Conservation (phyloP, 2,329 filamentous ascomycete species). For the Ascochyta clinopodiicola region DNA sequence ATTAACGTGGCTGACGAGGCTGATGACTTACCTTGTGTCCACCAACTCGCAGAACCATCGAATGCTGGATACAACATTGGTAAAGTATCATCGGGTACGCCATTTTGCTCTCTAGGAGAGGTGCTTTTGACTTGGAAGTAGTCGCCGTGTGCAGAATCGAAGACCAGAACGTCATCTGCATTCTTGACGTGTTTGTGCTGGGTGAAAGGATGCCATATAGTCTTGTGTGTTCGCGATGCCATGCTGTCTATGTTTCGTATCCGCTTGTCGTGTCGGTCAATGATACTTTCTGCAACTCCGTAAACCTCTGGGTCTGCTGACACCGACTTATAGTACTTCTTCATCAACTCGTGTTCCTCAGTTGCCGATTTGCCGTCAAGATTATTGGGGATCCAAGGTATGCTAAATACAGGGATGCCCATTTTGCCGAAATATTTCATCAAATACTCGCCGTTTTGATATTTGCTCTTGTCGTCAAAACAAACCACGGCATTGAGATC, state of each 20-base stretch:
- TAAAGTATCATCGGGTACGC: slow-evolving; percentile 17
- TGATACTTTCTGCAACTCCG: slow-evolving; percentile 59
- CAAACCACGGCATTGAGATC: slow-evolving; percentile 74
- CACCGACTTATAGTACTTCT: slow-evolving; percentile 64
- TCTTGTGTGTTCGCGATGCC: slow-evolving; percentile 59
- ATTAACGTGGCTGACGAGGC: too few species aligned
- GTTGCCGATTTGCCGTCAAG: slow-evolving; percentile 37
- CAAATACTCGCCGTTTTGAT: slow-evolving; percentile 73
- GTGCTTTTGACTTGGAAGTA: slow-evolving; percentile 70
- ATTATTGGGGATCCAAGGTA: slow-evolving; percentile 65
- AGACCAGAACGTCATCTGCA: slow-evolving; percentile 70
- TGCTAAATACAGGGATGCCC: slow-evolving; percentile 62
- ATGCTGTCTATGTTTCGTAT: slow-evolving; percentile 67
- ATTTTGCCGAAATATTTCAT: slow-evolving; percentile 68
- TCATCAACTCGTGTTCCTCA: slow-evolving; percentile 65
- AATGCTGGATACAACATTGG: slow-evolving; percentile 69
- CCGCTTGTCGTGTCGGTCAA: slow-evolving; percentile 61
- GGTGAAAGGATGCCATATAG: slow-evolving; percentile 87
- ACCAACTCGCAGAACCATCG: slow-evolving; percentile 88
- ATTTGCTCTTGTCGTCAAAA: slow-evolving; percentile 68
- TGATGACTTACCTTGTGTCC: slow-evolving; percentile 71
- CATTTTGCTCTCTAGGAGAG: slow-evolving; percentile 20
- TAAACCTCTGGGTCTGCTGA: slow-evolving; percentile 51
- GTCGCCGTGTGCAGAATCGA: slow-evolving; percentile 82
- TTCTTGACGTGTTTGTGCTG: slow-evolving; percentile 72